Evolutionary conservation across 306 rosid species (phyloP).

Genomic region (Glycine tomentella): DNA sequence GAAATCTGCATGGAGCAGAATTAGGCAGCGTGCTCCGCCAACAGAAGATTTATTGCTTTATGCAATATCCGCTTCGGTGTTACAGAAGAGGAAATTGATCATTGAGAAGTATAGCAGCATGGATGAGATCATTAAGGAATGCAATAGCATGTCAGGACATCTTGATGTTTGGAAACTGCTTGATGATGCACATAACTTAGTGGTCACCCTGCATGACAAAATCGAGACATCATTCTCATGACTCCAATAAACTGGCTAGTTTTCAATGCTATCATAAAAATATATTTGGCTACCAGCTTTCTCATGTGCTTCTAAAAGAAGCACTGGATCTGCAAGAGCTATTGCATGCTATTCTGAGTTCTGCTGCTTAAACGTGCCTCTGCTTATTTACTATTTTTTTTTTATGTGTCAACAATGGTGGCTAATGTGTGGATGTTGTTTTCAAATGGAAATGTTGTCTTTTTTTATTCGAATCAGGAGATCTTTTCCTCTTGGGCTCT

Average conservation of each 20-base stretch:
- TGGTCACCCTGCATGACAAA: slow-evolving; percentile 95
- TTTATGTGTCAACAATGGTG: background rate
- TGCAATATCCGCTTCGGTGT: slow-evolving; percentile 94
- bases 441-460: background rate
- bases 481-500: background rate
- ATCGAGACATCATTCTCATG: slow-evolving; percentile 70
- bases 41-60: slow-evolving; percentile 92
- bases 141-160: slow-evolving; percentile 96
- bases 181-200: slow-evolving; percentile 95
- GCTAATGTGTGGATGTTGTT: slow-evolving; percentile 31
- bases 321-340: slow-evolving; percentile 32
- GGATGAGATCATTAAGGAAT: slow-evolving; percentile 97
- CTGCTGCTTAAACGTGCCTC: slow-evolving; percentile 46
- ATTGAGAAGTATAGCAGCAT: slow-evolving; percentile 96
- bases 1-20: slow-evolving; percentile 96
- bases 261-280: slow-evolving; percentile 31
- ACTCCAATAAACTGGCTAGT: slow-evolving; percentile 46
- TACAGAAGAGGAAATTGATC: slow-evolving; percentile 91
- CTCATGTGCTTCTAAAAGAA: slow-evolving; percentile 47
- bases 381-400: slow-evolving; percentile 33
- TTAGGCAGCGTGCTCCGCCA: slow-evolving; percentile 97
- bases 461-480: background rate
- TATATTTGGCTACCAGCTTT: slow-evolving; percentile 10
- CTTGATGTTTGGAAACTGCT: slow-evolving; percentile 97
- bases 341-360: background rate